A percentile compares a stretch with the other conserved stretches of the same genome.
These are phyloP conservation scores for Linum tenue DNA, from an alignment of 345 rosid species.

Conservation along the genomic window DNA sequence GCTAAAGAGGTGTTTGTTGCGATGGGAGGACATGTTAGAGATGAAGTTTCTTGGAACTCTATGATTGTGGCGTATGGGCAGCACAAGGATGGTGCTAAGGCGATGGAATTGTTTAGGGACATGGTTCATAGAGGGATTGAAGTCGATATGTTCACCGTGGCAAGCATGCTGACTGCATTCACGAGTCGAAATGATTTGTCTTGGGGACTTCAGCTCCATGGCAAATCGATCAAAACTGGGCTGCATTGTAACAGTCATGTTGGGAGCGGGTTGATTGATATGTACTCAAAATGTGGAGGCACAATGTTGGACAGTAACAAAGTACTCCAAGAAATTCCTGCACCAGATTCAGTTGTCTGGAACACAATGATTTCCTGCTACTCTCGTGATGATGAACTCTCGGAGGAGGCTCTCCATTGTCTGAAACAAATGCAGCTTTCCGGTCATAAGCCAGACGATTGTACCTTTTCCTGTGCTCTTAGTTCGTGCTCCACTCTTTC, in stretches of 20 bases:
- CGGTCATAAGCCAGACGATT: conserved; percentile 72
- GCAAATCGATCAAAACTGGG: conserved; percentile 54
- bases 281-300: conserved; percentile 71
- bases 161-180: conserved; percentile 71
- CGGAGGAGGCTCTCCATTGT: conserved; percentile 58
- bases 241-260: conserved; percentile 66
- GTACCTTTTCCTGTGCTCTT: conserved; percentile 70
- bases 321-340: conserved; percentile 56
- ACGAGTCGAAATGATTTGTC: conserved; percentile 43
- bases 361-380: conserved; percentile 87
- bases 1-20: conserved; percentile 49
- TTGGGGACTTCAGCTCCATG: conserved; percentile 77
- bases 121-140: conserved; percentile 45
- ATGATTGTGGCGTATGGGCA: conserved; percentile 88
- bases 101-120: conserved; percentile 55
- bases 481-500: conserved; percentile 70
- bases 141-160: conserved; percentile 69
- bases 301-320: conserved; percentile 43
- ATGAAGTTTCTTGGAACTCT: conserved; percentile 91
- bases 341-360: conserved; percentile 75
- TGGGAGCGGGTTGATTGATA: conserved; percentile 82
- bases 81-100: conserved; percentile 57
- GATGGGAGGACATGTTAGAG: conserved; percentile 44
- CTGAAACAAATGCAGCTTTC: conserved; percentile 48
- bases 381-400: conserved; percentile 51